Evolutionary conservation across 2,329 filamentous ascomycete species (phyloP), one percentile per base, ranked within the genome.

Genomic region (Fusarium odoratissimum): DNA sequence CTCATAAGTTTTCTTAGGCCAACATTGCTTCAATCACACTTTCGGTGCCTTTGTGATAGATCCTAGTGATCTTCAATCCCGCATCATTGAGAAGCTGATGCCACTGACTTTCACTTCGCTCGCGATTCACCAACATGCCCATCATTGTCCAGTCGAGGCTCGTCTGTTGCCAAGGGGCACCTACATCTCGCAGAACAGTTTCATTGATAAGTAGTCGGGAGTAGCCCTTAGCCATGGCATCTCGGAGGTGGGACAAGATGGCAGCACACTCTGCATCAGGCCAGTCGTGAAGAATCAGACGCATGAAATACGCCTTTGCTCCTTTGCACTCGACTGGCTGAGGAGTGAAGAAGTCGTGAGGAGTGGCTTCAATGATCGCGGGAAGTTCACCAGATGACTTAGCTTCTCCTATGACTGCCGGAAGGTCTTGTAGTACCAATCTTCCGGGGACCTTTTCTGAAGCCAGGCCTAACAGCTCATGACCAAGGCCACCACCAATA

Each of bases 211-310:
- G 55, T 5, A 74, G 35, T 40, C 51, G 58, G 8, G 72, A 73
- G 31, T 81, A 79, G 0, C 56, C 67, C 46, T 57, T 61, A 11
- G 23, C 45, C 69, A 76, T 75, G 33, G 70, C 72, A 6, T 75
- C 67, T 33, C 61, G 51, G 8, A 73, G 38, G 30, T 72, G 56
- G 9, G 54, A 41, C 4, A 82, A 70, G 38, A 85, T 84, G 19
- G 66, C 60, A 16, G 74, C 66, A 2, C 77, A 74, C 28, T 83
- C 75, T 6, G 77, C 76, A 45, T 86, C 82, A 0, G 83, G 79
- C 85, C 85, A 87, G 76, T 87, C 84, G 70, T 87, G 86, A 10
- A 88, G 75, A 40, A 87, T 84, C 65, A 81, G 79, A 16, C 83
- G 83, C 64, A 87, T 79, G 54, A 86, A 78, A 72, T 86, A 87